Evolutionary conservation across 148 eudicot species (phyloP).

Genomic region (Rhododendron mucronatum): DNA sequence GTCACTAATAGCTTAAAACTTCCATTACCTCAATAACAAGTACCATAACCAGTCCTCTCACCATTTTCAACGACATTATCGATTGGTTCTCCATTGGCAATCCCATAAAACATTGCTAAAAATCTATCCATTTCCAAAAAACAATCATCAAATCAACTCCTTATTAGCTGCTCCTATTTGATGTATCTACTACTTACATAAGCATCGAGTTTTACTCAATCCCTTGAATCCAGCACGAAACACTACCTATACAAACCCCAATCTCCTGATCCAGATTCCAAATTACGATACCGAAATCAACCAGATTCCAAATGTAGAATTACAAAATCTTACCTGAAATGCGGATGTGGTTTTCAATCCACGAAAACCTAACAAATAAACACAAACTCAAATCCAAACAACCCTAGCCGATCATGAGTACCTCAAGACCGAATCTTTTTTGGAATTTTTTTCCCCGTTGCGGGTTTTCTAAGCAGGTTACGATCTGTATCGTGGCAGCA

Average conservation of each 20-base stretch:
- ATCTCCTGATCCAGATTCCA: not conserved
- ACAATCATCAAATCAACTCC: not conserved
- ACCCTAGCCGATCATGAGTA: not conserved
- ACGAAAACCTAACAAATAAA: not conserved
- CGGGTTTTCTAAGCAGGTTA: not conserved
- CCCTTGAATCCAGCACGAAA: not conserved
- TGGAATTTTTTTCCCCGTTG: not conserved
- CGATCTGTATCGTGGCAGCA: not conserved
- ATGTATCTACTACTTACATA: not conserved
- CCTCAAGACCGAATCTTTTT: slow-evolving; percentile 1
- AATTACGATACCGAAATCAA: not conserved
- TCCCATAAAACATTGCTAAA: not conserved
- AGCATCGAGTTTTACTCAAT: not conserved
- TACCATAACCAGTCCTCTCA: not conserved
- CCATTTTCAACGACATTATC: not conserved
- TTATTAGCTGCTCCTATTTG: not conserved
- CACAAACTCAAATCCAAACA: not conserved
- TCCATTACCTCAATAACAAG: slow-evolving; percentile 3
- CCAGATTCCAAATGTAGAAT: not conserved
- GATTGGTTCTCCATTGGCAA: not conserved
- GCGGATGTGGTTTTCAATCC: not conserved
- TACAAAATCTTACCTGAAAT: slow-evolving; percentile 6
- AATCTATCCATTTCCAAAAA: not conserved
- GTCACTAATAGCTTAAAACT: not conserved
- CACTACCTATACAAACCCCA: not conserved